Percentiles rank a stretch among this genome's conserved stretches.
Evolutionary conservation across 2,329 filamentous ascomycete species (phyloP).

Genomic region (Coniella vitis): DNA sequence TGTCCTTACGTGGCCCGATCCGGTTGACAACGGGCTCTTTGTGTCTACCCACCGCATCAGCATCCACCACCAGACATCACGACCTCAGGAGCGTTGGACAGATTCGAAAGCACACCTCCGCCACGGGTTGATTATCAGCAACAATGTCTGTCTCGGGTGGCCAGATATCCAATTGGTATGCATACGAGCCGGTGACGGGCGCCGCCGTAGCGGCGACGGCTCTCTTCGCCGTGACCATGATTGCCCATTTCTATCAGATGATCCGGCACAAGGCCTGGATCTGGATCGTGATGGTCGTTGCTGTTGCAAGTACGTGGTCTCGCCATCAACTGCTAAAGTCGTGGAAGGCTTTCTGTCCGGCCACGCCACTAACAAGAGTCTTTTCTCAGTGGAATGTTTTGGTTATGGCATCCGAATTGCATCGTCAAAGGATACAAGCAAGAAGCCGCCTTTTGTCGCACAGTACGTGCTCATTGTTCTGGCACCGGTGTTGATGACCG

Average conservation of each 20-base stretch:
- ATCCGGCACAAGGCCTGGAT: slow-evolving; percentile 24
- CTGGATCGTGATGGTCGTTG: slow-evolving; percentile 25
- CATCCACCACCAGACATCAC: not conserved
- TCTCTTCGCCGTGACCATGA: slow-evolving; percentile 22
- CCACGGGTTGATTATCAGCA: no score
- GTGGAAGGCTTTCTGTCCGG: no score
- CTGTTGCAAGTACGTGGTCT: slow-evolving; percentile 21
- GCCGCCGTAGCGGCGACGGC: slow-evolving; percentile 22
- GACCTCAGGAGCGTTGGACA: no score
- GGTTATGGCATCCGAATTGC: slow-evolving; percentile 28
- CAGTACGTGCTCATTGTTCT: slow-evolving; percentile 33
- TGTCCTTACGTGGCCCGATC: not conserved
- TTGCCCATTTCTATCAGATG: slow-evolving; percentile 21
- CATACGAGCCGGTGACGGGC: slow-evolving; percentile 22
- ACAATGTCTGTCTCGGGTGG: slow-evolving; percentile 1
- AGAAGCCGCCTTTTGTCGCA: slow-evolving; percentile 25
- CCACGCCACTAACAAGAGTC: not conserved
- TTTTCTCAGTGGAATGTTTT: slow-evolving; percentile 28
- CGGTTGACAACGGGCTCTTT: not conserved
- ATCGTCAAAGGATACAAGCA: slow-evolving; percentile 23
- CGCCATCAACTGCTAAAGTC: not conserved
- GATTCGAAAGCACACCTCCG: no score
- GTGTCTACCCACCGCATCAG: not conserved
- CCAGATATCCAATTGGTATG: slow-evolving; percentile 16
- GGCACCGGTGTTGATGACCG: slow-evolving; percentile 33